Evolutionary conservation across 495 filamentous ascomycete species (phyloP).

Genomic region (Cercophora samala): DNA sequence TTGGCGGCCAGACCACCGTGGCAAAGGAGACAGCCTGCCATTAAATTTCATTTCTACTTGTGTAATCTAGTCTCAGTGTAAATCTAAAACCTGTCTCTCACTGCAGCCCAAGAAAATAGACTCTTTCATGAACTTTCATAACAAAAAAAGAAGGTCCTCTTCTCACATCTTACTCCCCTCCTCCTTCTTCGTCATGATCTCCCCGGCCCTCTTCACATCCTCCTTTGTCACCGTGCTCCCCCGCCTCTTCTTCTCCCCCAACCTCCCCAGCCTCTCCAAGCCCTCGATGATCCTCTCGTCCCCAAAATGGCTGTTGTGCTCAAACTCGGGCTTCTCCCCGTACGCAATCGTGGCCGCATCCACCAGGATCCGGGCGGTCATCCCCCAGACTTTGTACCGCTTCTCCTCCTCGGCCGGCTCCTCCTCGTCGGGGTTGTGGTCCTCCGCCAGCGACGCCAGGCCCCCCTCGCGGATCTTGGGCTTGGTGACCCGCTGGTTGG

Average conservation of each 20-base stretch:
- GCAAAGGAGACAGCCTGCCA: conserved; percentile 90
- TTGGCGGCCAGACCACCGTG: conserved; percentile 63
- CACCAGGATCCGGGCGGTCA: conserved; percentile 85
- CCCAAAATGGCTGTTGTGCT: conserved; percentile 72
- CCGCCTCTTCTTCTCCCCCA: conserved; percentile 53
- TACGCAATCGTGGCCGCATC: conserved; percentile 85
- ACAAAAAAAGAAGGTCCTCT: not conserved
- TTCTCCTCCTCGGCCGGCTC: conserved; percentile 44
- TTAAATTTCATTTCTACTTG: conserved; percentile 38
- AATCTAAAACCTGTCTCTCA: conserved; percentile 4
- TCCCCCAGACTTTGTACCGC: conserved; percentile 80
- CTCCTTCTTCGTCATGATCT: conserved; percentile 34
- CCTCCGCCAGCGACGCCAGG: conserved; percentile 31
- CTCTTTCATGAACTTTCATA: not conserved
- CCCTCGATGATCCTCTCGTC: conserved; percentile 72
- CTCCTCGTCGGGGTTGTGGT: conserved; percentile 19
- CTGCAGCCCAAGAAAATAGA: not conserved
- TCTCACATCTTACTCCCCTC: conserved; percentile 22
- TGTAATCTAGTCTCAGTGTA: not conserved
- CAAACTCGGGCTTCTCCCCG: conserved; percentile 75
- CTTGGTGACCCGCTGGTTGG: conserved; percentile 56
- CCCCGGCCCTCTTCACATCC: conserved; percentile 51
- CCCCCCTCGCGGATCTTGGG: conserved; percentile 41
- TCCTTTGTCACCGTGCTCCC: conserved; percentile 57
- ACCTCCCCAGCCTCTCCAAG: conserved; percentile 57